A percentile compares a stretch with the other conserved stretches of the same genome.
phyloP scores from a whole-genome alignment of 2,329 filamentous ascomycete species.

The Zymoseptoria tritici region DNA sequence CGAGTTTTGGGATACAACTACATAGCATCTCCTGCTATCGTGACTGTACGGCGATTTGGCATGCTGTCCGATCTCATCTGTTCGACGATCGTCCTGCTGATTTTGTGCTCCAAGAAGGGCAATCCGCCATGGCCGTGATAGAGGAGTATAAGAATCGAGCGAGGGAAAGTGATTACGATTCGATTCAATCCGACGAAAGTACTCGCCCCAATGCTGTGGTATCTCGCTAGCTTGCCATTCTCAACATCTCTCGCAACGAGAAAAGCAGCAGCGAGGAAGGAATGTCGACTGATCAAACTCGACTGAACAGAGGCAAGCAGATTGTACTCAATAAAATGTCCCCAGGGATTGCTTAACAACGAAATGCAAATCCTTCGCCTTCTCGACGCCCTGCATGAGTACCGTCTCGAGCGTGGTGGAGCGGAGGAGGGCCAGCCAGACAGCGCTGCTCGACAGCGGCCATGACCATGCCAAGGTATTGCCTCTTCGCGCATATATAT shows the following conservation, averaged over 20 bases:
- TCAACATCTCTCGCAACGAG: neutral
- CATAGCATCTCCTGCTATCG: neutral
- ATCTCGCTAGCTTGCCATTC: neutral
- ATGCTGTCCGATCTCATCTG: too few relatives aligned
- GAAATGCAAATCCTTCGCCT: neutral
- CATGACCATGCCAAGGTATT: too few relatives aligned
- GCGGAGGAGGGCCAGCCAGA: too few relatives aligned
- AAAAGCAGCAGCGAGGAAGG: neutral
- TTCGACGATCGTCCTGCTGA: too few relatives aligned
- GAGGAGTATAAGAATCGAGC: too few relatives aligned
- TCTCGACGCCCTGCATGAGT: neutral
- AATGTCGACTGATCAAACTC: neutral
- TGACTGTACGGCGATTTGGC: too few relatives aligned
- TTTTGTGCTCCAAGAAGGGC: too few relatives aligned
- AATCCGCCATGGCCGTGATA: too few relatives aligned
- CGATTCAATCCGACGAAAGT: neutral
- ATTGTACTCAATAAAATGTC: neutral
- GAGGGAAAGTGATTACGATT: too few relatives aligned
- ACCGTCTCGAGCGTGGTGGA: neutral
- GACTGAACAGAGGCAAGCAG: neutral
- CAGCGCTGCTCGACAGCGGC: neutral
- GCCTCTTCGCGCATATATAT: too few relatives aligned
- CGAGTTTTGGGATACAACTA: neutral
- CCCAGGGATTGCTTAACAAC: neutral
- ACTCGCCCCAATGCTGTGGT: slow-evolving; percentile 3